A percentile compares a stretch with the other conserved stretches of the same genome.
Conservation (phyloP, 331 rosid genomes). For the Saraca asoca region DNA sequence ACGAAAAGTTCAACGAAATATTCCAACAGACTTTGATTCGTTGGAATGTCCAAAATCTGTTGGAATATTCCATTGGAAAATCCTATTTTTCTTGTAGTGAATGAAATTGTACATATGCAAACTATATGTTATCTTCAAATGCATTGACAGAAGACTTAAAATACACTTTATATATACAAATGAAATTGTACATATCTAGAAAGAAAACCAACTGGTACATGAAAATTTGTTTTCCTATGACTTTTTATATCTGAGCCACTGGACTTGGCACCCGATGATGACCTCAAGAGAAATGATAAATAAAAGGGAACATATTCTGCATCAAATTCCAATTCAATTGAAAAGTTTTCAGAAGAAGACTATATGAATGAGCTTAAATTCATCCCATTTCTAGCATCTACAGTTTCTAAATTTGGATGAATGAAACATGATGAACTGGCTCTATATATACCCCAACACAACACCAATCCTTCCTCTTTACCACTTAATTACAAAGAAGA, state of each 20-base stretch:
- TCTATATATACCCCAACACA: conserved; percentile 77
- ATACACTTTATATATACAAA: too few relatives aligned
- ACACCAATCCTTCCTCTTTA: conserved; percentile 35
- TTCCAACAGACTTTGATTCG: too few relatives aligned
- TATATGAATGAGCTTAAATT: conserved; percentile 41
- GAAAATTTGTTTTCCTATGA: conserved; percentile 67
- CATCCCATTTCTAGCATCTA: conserved; percentile 37
- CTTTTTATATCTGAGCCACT: conserved; percentile 59
- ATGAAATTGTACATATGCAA: too few relatives aligned
- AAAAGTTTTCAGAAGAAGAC: conserved; percentile 44
- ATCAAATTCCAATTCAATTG: conserved; percentile 67
- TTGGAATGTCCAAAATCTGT: too few relatives aligned
- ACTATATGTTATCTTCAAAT: too few relatives aligned
- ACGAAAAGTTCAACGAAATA: too few relatives aligned
- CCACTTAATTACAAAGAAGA: conserved; percentile 41
- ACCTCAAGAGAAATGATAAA: conserved; percentile 66
- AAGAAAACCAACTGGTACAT: conserved; percentile 78
- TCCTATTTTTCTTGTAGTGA: too few relatives aligned
- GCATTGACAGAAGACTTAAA: too few relatives aligned
- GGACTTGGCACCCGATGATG: conserved; percentile 29
- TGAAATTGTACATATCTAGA: too few relatives aligned
- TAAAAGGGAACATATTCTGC: conserved; percentile 65
- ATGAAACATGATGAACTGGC: conserved; percentile 52
- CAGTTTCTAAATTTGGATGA: conserved; percentile 32
- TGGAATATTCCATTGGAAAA: too few relatives aligned